Conservation (phyloP, 805 yeast species). For the Kuraishia hungarica region DNA sequence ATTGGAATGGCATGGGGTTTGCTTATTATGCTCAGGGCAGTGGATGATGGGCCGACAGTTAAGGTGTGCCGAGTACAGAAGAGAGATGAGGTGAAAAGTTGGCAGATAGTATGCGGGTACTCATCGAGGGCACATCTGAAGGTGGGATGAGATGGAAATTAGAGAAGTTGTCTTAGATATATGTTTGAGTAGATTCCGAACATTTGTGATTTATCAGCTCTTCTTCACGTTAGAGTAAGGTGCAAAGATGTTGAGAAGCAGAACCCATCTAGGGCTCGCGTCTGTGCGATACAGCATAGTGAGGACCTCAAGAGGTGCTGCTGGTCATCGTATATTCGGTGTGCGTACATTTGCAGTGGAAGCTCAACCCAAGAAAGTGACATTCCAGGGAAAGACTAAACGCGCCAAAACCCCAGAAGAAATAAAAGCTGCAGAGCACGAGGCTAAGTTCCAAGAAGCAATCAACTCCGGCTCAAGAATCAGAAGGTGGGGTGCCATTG, state of each 20-base stretch:
- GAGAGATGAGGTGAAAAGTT: background rate
- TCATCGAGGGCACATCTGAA: too few relatives aligned
- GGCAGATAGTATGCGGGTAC: background rate
- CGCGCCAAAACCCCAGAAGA: slow-evolving; percentile 20
- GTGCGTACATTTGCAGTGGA: background rate
- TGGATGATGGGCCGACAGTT: background rate
- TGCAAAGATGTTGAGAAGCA: background rate
- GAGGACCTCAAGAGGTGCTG: background rate
- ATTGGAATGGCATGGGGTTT: background rate
- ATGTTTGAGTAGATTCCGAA: too few relatives aligned
- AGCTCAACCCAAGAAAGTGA: background rate
- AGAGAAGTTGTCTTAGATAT: too few relatives aligned
- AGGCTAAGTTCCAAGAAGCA: slow-evolving; percentile 19
- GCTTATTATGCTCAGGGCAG: background rate
- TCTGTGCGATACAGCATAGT: background rate
- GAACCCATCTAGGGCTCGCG: background rate
- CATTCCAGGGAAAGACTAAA: slow-evolving; percentile 10
- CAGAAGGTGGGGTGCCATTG: slow-evolving; percentile 43
- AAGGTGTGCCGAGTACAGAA: background rate
- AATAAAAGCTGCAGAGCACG: slow-evolving; percentile 16
- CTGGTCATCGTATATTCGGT: too few relatives aligned
- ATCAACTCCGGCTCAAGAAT: slow-evolving; percentile 23
- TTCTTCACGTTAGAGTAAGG: background rate
- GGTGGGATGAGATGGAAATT: too few relatives aligned
- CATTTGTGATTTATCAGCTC: too few relatives aligned